Evolutionary conservation across 495 filamentous ascomycete species (phyloP).

Genomic region (Aspergillus kassunensis): DNA sequence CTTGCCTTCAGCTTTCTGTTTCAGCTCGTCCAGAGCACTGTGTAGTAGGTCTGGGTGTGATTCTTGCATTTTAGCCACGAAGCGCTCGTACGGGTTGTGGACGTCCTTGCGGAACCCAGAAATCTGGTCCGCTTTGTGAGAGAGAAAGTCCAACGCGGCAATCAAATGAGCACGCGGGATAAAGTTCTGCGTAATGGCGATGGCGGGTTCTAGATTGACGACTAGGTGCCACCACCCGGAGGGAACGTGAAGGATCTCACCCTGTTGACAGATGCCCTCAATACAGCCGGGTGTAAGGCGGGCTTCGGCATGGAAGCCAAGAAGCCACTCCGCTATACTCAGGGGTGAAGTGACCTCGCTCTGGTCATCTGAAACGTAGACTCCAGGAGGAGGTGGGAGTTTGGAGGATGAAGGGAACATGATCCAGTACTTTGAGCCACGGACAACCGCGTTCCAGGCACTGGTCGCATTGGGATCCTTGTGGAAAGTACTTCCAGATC

Average conservation of each 20-base stretch:
- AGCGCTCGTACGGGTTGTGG: slow-evolving; percentile 67
- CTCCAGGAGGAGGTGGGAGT: slow-evolving; percentile 71
- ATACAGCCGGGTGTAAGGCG: slow-evolving; percentile 70
- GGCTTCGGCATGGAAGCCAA: slow-evolving; percentile 87
- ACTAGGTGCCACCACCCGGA: slow-evolving; percentile 97
- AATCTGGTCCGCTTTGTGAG: slow-evolving; percentile 76
- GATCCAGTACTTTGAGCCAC: slow-evolving; percentile 96
- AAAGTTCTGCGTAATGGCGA: slow-evolving; percentile 96
- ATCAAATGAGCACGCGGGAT: slow-evolving; percentile 72
- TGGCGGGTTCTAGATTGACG: slow-evolving; percentile 75
- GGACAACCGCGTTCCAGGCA: slow-evolving; percentile 94
- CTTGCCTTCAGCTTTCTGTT: slow-evolving; percentile 55
- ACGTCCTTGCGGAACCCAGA: slow-evolving; percentile 79
- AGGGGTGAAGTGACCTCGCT: slow-evolving; percentile 93
- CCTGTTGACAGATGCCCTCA: slow-evolving; percentile 82
- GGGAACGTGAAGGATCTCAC: slow-evolving; percentile 92
- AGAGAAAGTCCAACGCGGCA: slow-evolving; percentile 76
- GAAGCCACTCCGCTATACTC: slow-evolving; percentile 93
- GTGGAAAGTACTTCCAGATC: slow-evolving; percentile 94
- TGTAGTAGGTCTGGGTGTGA: slow-evolving; percentile 62
- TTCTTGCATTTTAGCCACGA: slow-evolving; percentile 64
- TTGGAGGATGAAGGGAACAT: slow-evolving; percentile 74
- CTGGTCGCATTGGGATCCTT: slow-evolving; percentile 77
- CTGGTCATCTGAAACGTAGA: slow-evolving; percentile 86
- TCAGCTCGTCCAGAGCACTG: slow-evolving; percentile 59